A percentile compares a stretch with the other conserved stretches of the same genome.
These are phyloP conservation scores for Malassezia psittaci DNA, from an alignment of 1,284 basidiomycete species.

Conservation along the genomic window DNA sequence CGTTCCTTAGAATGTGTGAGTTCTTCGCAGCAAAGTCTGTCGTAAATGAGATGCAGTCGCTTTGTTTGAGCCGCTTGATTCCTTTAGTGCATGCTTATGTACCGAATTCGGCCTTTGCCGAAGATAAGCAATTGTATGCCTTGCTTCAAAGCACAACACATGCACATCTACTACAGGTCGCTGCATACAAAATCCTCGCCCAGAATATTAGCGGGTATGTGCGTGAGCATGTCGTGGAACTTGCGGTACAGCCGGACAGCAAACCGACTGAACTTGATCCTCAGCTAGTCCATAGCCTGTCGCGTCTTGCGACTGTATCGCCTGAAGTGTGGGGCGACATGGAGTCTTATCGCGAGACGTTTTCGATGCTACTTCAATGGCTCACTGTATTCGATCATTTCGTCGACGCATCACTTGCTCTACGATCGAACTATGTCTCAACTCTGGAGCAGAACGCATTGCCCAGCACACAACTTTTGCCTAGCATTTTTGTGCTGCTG, in stretches of 20 bases:
- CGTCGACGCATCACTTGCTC: slow-evolving; percentile 69
- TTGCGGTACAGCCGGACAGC: slow-evolving; percentile 13
- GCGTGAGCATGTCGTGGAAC: slow-evolving; percentile 33
- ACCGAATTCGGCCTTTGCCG: slow-evolving; percentile 19
- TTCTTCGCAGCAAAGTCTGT: slow-evolving; percentile 20
- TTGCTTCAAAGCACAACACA: slow-evolving; percentile 20
- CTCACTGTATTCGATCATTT: slow-evolving; percentile 81
- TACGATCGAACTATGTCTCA: slow-evolving; percentile 69
- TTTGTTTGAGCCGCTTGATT: slow-evolving; percentile 21
- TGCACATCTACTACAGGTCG: slow-evolving; percentile 27
- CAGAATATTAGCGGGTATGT: slow-evolving; percentile 24
- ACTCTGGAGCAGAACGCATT: slow-evolving; percentile 67
- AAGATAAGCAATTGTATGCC: slow-evolving; percentile 18
- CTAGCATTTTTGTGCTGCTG: slow-evolving; percentile 64
- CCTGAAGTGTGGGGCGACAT: background rate
- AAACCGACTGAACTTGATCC: background rate
- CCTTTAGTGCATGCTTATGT: slow-evolving; percentile 25
- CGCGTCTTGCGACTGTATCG: background rate
- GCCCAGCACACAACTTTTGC: slow-evolving; percentile 60
- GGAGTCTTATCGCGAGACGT: slow-evolving; percentile 13
- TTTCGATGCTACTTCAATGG: slow-evolving; percentile 66
- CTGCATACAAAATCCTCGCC: slow-evolving; percentile 23
- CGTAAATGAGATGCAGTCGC: background rate
- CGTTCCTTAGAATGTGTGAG: slow-evolving; percentile 58
- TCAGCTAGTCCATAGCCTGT: background rate